A percentile compares a stretch with the other conserved stretches of the same genome.
Conservation (phyloP, 139 green algal genomes). For the Volvox africanus region DNA sequence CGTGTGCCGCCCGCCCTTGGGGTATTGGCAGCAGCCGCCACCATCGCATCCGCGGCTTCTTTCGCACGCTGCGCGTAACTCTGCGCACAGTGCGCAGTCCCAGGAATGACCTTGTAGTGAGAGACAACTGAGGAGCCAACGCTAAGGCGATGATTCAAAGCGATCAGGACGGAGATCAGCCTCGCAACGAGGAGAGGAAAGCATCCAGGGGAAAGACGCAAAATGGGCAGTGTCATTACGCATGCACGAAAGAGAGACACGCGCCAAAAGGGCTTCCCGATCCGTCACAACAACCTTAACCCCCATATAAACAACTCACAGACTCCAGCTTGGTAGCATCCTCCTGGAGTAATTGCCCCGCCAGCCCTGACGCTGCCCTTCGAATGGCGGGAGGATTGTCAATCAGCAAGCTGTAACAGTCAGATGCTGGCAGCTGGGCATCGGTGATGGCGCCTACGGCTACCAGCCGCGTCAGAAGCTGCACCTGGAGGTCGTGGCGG, state of each 20-base stretch:
- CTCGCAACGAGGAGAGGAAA: too few relatives aligned
- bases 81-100: not conserved
- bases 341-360: slow-evolving; percentile 69
- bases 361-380: slow-evolving; percentile 76
- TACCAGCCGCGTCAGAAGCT: slow-evolving; percentile 74
- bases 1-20: not conserved
- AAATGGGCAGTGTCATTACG: not conserved
- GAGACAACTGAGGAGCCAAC: too few relatives aligned
- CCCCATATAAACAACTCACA: not conserved
- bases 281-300: not conserved
- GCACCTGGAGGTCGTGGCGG: slow-evolving; percentile 9
- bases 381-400: slow-evolving; percentile 66
- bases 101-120: too few relatives aligned
- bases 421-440: not conserved
- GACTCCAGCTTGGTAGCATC: slow-evolving; percentile 44
- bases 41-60: not conserved
- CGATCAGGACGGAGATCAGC: too few relatives aligned
- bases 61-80: not conserved
- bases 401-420: slow-evolving; percentile 71
- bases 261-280: not conserved
- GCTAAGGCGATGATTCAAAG: too few relatives aligned
- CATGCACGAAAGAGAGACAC: not conserved
- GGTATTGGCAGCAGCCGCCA: slow-evolving; percentile 13
- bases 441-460: slow-evolving; percentile 29
- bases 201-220: not conserved